Percentiles rank a stretch among this genome's conserved stretches.
phyloP scores from a whole-genome alignment of 352 stramenopile genomes.

The Phytophthora brassicae region DNA sequence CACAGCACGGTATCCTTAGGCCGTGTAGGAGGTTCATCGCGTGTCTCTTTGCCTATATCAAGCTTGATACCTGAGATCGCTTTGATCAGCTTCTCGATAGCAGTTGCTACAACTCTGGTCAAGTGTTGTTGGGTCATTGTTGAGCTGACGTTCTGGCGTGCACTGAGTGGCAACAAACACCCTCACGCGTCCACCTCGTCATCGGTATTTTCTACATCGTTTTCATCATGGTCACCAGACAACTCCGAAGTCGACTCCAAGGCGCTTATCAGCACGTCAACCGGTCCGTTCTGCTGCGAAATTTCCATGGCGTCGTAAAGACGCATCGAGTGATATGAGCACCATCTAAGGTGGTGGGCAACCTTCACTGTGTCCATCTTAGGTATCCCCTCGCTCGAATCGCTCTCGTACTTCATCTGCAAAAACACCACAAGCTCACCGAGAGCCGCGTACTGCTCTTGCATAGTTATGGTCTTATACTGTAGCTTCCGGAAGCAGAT shows the following conservation, averaged over 20 bases:
- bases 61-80: background rate
- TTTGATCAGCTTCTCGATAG: background rate
- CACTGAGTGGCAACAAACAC: too few relatives aligned
- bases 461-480: background rate
- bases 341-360: background rate
- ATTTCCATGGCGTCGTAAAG: background rate
- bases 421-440: background rate
- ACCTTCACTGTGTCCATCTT: background rate
- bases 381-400: background rate
- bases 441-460: background rate
- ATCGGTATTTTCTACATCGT: too few relatives aligned
- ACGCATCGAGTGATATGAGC: background rate
- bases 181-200: too few relatives aligned
- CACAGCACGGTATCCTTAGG: background rate
- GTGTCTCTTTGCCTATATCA: background rate
- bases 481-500: constrained; percentile 2
- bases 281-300: too few relatives aligned
- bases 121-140: too few relatives aligned
- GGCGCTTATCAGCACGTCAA: too few relatives aligned
- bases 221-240: too few relatives aligned
- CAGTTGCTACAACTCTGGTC: background rate
- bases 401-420: constrained; percentile 2
- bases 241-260: too few relatives aligned
- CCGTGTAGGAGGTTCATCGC: background rate
- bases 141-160: too few relatives aligned